phyloP scores from a whole-genome alignment of 2,329 filamentous ascomycete genomes.

The Fusarium mexicanum region DNA sequence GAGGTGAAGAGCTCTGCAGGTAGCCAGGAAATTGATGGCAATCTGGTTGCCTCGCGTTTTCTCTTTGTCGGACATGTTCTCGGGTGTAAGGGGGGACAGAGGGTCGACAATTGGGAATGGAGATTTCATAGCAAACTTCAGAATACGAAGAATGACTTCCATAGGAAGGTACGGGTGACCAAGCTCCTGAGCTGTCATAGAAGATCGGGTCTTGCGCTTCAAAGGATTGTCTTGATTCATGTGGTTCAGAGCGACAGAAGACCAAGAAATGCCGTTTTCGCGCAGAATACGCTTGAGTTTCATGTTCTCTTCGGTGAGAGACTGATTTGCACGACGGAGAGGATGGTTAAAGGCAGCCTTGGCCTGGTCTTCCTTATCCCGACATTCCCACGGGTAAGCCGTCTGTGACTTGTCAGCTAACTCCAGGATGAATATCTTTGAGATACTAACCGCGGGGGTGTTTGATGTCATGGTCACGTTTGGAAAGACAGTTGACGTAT shows the following conservation, averaged over 20 bases:
- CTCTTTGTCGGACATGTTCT: constrained; percentile 57
- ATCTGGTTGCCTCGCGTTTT: constrained; percentile 58
- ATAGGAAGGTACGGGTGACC: constrained; percentile 58
- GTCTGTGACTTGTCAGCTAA: constrained; percentile 38
- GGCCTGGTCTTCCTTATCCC: constrained; percentile 62
- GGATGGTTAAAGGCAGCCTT: constrained; percentile 59
- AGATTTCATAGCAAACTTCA: constrained; percentile 62
- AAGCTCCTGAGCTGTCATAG: constrained; percentile 42
- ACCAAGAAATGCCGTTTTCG: constrained; percentile 63
- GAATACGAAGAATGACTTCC: constrained; percentile 62
- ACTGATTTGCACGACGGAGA: constrained; percentile 57
- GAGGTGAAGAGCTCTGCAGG: constrained; percentile 59
- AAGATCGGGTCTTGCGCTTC: constrained; percentile 48
- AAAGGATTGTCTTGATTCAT: constrained; percentile 46
- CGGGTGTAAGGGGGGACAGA: constrained; percentile 55
- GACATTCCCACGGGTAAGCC: constrained; percentile 59
- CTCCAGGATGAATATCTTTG: background rate
- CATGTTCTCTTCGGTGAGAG: constrained; percentile 60
- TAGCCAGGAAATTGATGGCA: constrained; percentile 63
- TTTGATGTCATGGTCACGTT: constrained; percentile 33
- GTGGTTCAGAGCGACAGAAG: constrained; percentile 49
- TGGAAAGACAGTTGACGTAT: constrained; percentile 10
- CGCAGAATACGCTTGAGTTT: constrained; percentile 61
- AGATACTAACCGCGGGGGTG: constrained; percentile 32
- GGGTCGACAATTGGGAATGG: constrained; percentile 63